These are phyloP conservation scores for Colletotrichum euphorbiae DNA, from an alignment of 2,329 filamentous ascomycete species.

Conservation along the genomic window DNA sequence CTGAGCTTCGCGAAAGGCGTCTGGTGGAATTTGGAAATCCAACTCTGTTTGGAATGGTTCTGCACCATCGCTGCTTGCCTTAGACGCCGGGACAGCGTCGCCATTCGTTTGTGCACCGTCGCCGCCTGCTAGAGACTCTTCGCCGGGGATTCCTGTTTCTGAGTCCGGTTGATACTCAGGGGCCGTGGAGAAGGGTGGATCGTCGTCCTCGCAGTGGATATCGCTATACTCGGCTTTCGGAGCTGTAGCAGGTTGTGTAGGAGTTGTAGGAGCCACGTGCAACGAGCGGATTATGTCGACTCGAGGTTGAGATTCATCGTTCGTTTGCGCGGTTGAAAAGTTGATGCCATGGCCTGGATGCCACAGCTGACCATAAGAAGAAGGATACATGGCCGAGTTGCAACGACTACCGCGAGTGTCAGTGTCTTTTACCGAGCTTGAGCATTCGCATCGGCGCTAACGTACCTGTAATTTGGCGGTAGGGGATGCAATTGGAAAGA, in stretches of 20 bases:
- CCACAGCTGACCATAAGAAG: conserved; percentile 47
- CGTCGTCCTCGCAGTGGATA: conserved; percentile 23
- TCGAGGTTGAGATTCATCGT: conserved; percentile 30
- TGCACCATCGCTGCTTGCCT: not conserved
- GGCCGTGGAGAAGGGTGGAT: conserved; percentile 23
- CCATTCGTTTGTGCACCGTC: not conserved
- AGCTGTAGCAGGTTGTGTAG: not conserved
- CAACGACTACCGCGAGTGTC: not conserved
- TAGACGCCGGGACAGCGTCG: not conserved
- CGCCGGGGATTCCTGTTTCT: not conserved
- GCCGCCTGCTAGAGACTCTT: conserved; percentile 1
- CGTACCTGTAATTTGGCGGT: conserved; percentile 11
- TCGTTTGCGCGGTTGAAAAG: conserved; percentile 42
- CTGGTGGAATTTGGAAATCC: conserved; percentile 60
- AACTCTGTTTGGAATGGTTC: conserved; percentile 53
- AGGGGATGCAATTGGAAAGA: not conserved
- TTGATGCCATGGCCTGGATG: conserved; percentile 49
- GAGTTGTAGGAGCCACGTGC: conserved; percentile 9
- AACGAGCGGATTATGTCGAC: conserved; percentile 20
- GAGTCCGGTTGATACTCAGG: conserved; percentile 10
- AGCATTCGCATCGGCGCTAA: not conserved
- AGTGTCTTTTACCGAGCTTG: not conserved
- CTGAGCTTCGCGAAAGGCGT: conserved; percentile 61
- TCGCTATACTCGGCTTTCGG: not conserved
- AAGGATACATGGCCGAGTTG: conserved; percentile 45